These are phyloP conservation scores for Leccinum olivaceopallidum DNA, from an alignment of 768 basidiomycete genomes.

Conservation along the genomic window DNA sequence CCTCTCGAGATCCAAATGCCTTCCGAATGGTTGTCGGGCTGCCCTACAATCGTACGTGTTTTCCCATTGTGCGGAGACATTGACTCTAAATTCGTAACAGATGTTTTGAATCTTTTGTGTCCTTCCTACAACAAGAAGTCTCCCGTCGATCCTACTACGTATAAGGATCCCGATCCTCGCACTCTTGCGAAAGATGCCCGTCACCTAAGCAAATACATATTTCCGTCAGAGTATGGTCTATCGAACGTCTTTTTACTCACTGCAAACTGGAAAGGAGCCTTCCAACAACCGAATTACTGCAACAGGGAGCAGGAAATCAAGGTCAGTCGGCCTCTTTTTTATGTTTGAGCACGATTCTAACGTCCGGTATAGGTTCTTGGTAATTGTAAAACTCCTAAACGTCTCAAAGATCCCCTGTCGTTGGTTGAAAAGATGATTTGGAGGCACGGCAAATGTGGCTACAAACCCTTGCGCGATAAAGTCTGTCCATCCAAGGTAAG, in stretches of 20 bases:
- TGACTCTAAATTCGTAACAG: slow-evolving; percentile 37
- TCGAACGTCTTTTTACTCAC: slow-evolving; percentile 51
- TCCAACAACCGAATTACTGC: slow-evolving; percentile 49
- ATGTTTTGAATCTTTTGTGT: slow-evolving; percentile 61
- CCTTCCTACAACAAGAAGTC: slow-evolving; percentile 42
- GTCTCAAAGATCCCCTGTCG: slow-evolving; percentile 56
- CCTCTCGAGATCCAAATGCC: slow-evolving; percentile 50
- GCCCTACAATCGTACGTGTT: slow-evolving; percentile 59
- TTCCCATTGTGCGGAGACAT: neutral
- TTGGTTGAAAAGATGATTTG: slow-evolving; percentile 62
- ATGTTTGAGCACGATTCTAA: neutral
- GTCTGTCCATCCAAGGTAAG: slow-evolving; percentile 79
- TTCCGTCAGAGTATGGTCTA: slow-evolving; percentile 77
- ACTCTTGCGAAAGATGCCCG: slow-evolving; percentile 52
- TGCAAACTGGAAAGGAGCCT: slow-evolving; percentile 26
- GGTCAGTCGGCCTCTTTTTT: slow-evolving; percentile 37
- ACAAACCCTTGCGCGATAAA: slow-evolving; percentile 59
- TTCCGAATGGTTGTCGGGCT: slow-evolving; percentile 61
- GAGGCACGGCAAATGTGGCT: slow-evolving; percentile 69
- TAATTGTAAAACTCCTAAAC: slow-evolving; percentile 67
- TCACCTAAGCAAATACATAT: slow-evolving; percentile 79
- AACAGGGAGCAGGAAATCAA: slow-evolving; percentile 72
- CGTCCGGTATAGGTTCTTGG: slow-evolving; percentile 37
- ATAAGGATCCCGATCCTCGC: slow-evolving; percentile 46
- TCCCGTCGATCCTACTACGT: slow-evolving; percentile 27